These are phyloP conservation scores for Mortierella sp. DNA, from an alignment of 371 early-diverging fungal genomes.

Conservation along the genomic window DNA sequence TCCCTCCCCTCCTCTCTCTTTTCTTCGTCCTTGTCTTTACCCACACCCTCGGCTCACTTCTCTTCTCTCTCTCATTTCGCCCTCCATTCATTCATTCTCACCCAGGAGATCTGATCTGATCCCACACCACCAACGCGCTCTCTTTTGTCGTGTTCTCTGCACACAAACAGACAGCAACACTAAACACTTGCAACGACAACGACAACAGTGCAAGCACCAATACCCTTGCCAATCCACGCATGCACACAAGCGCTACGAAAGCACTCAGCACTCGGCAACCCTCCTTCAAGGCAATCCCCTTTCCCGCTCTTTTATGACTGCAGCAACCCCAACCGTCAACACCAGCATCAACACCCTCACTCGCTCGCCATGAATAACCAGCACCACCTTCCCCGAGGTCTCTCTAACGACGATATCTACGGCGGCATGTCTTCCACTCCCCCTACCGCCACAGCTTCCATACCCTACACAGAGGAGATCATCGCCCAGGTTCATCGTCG, in stretches of 20 bases:
- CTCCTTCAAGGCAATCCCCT: not conserved
- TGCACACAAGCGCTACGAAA: not conserved
- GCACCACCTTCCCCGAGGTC: conserved; percentile 7
- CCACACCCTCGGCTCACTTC: not conserved
- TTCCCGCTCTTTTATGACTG: not conserved
- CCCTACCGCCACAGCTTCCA: conserved; percentile 6
- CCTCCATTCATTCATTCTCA: not conserved
- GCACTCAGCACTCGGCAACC: not conserved
- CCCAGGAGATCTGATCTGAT: not conserved
- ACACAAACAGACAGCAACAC: not conserved
- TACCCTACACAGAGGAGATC: not conserved
- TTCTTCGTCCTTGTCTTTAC: not conserved
- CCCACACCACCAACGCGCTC: too few relatives aligned
- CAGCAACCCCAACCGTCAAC: not conserved
- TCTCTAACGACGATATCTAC: conserved; percentile 1
- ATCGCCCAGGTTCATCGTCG: conserved; percentile 16
- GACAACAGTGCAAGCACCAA: not conserved
- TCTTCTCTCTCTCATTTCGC: not conserved
- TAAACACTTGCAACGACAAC: not conserved
- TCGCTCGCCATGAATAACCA: not conserved
- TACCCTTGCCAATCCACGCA: not conserved
- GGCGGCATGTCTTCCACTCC: not conserved
- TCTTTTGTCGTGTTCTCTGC: not conserved
- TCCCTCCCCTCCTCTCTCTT: not conserved
- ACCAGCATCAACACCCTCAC: not conserved